Percentiles rank a stretch among this genome's conserved stretches.
Evolutionary conservation across 495 filamentous ascomycete genomes (phyloP).

Genomic region (Penicillium ucsense): DNA sequence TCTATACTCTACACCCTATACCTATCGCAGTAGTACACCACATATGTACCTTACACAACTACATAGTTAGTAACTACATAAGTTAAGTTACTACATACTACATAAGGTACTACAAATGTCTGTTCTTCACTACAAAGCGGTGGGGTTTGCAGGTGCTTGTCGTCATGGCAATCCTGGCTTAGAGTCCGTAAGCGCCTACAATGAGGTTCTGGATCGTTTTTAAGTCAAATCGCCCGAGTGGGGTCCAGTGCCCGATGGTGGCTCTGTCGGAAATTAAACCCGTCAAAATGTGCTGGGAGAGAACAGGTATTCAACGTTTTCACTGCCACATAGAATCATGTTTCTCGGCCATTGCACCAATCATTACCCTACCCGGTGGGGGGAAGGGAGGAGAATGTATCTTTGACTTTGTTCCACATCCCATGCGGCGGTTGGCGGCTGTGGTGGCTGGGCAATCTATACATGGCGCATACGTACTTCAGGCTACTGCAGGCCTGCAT

Average conservation of each 20-base stretch:
- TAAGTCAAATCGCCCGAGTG: slow-evolving; percentile 7
- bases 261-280: not conserved
- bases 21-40: too few species aligned
- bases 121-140: not conserved
- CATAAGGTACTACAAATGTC: too few species aligned
- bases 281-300: too few species aligned
- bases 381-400: not conserved
- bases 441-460: slow-evolving; percentile 20
- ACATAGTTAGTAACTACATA: too few species aligned
- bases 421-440: slow-evolving; percentile 2
- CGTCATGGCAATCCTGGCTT: slow-evolving; percentile 16
- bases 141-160: slow-evolving; percentile 8
- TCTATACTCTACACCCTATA: too few species aligned
- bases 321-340: slow-evolving; percentile 3
- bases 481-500: too few species aligned
- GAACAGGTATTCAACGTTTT: too few species aligned
- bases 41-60: too few species aligned
- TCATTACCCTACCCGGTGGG: slow-evolving; percentile 9
- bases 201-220: too few species aligned
- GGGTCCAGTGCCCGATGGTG: slow-evolving; percentile 10
- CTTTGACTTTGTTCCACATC: slow-evolving; percentile 4
- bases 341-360: slow-evolving; percentile 11
- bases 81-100: too few species aligned
- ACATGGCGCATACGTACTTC: not conserved
- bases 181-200: not conserved